Conservation (phyloP, 176 grass and related monocot genomes). For the Carex scoparia region DNA sequence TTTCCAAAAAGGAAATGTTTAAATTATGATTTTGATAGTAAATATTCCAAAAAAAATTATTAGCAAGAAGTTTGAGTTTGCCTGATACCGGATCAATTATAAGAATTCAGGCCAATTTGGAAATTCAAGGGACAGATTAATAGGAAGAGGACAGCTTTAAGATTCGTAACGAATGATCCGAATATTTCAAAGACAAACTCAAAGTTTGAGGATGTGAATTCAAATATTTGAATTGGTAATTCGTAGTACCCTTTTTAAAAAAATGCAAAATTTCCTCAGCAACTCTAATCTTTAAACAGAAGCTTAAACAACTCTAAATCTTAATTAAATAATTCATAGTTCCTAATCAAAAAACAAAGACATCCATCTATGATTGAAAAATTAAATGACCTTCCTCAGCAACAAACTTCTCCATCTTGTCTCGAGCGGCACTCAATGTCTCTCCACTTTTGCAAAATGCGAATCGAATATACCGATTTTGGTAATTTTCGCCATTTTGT, state of each 20-base stretch:
- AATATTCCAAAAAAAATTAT: too few species aligned
- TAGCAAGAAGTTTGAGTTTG: too few species aligned
- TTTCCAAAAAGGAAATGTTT: not conserved
- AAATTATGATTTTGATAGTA: not conserved
- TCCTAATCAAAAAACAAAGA: not conserved
- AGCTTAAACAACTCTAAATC: not conserved
- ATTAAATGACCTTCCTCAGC: constrained; percentile 1
- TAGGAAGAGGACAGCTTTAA: too few species aligned
- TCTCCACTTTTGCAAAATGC: constrained; percentile 76
- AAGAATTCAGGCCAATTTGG: too few species aligned
- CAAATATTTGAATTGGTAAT: too few species aligned
- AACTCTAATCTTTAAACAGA: not conserved
- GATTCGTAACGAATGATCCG: too few species aligned
- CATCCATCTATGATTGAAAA: not conserved
- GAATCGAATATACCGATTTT: constrained; percentile 59
- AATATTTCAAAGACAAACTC: too few species aligned
- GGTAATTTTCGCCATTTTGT: constrained; percentile 26
- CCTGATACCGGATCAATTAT: too few species aligned
- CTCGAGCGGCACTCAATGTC: constrained; percentile 62
- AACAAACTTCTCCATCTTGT: constrained; percentile 42
- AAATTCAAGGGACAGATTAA: too few species aligned
- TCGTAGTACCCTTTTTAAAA: too few species aligned
- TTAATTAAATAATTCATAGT: not conserved
- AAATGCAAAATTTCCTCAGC: too few species aligned
- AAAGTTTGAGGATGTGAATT: too few species aligned